Conservation (phyloP, 257 asterid genomes). For the Solanum okadae region DNA sequence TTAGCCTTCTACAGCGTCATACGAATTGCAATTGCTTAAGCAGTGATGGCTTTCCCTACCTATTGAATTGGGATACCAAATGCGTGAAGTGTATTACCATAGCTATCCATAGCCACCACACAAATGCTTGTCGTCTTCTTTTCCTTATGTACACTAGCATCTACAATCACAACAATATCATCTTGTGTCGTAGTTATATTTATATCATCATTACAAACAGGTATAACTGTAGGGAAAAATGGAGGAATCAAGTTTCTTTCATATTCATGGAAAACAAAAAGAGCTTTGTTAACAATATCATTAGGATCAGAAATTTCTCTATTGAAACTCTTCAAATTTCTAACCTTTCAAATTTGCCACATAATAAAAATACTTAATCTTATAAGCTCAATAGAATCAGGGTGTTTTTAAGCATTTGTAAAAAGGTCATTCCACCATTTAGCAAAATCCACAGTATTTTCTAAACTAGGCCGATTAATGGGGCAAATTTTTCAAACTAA, state of each 20-base stretch:
- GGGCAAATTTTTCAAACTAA: background rate
- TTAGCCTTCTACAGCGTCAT: background rate
- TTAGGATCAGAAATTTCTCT: background rate
- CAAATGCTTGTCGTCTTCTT: background rate
- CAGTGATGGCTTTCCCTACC: background rate
- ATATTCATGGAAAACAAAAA: too few species aligned
- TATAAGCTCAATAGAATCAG: background rate
- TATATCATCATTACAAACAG: background rate
- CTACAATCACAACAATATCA: background rate
- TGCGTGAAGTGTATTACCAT: background rate
- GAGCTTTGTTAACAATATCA: background rate
- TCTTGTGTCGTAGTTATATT: background rate
- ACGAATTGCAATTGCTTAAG: background rate
- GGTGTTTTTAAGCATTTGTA: background rate
- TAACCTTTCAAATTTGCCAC: background rate
- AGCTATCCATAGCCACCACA: background rate
- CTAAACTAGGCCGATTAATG: background rate
- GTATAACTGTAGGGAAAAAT: background rate
- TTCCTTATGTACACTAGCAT: background rate
- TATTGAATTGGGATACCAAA: background rate
- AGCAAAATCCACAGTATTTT: background rate
- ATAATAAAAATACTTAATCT: background rate
- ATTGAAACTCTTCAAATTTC: background rate
- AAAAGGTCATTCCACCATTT: background rate
- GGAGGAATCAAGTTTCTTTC: background rate